Percentiles rank a stretch among this genome's conserved stretches.
Conservation (phyloP, 345 rosid species). For the Aquilaria yunnanensis region DNA sequence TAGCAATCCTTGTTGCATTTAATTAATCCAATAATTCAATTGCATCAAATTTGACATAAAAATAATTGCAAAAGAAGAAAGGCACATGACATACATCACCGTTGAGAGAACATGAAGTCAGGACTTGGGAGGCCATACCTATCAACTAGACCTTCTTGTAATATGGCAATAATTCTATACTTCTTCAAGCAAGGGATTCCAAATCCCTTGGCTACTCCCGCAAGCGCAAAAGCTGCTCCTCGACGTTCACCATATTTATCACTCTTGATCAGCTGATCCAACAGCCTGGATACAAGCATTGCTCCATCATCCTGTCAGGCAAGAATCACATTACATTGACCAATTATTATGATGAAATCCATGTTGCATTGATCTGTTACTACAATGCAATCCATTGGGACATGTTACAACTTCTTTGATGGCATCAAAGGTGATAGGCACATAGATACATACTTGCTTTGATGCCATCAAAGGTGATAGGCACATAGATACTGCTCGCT, state of each 20-base stretch:
- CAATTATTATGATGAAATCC: not conserved
- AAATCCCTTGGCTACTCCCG: constrained; percentile 88
- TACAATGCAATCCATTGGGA: too few relatives aligned
- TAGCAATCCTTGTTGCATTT: too few relatives aligned
- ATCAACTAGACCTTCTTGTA: constrained; percentile 68
- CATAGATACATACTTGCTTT: constrained; percentile 50
- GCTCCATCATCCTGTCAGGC: constrained; percentile 66
- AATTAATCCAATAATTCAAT: too few relatives aligned
- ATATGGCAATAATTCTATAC: constrained; percentile 50
- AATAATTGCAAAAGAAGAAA: not conserved
- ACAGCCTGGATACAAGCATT: constrained; percentile 60
- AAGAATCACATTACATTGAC: constrained; percentile 6
- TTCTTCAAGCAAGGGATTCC: constrained; percentile 88
- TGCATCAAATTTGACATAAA: too few relatives aligned
- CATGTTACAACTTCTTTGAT: not conserved
- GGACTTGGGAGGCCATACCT: constrained; percentile 39
- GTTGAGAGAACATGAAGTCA: not conserved
- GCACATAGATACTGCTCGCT: constrained; percentile 87
- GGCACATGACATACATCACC: not conserved
- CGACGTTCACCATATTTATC: constrained; percentile 98
- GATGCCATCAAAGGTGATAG: constrained; percentile 86
- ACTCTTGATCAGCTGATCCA: constrained; percentile 82
- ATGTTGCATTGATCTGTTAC: too few relatives aligned
- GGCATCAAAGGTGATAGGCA: not conserved
- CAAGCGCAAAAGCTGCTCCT: constrained; percentile 98